Base-by-base conservation (phyloP, 2,329 filamentous ascomycete genomes). In the Exophiala sp. region DNA sequence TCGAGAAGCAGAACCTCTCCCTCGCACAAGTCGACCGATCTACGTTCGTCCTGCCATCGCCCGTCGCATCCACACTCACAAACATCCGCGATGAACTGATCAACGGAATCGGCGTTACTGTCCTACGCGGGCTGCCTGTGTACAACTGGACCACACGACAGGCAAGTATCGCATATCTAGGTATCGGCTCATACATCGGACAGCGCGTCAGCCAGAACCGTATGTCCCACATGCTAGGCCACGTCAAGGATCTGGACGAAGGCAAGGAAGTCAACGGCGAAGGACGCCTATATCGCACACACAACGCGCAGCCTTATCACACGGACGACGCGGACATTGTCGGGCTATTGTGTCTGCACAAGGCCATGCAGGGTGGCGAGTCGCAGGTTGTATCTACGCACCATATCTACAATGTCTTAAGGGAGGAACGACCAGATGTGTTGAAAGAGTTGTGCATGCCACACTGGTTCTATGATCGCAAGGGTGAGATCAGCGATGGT, bases 381-480 rank as follows among this genome's bases (percentile, higher is more conserved):
- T 88, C 83, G 29, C 90, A 95, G 66, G 80, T 95, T 50, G 86
- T 87, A 49, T 88, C 84, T 54, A 81, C 84, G n/a, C 90, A 95
- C 69, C 75, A 85, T 62, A 87, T 95, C 34, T 95, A 87, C 82
- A 95, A 95, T 71, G 79, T 79, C 32, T 77, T 95, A 29, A 87
- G 90, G 67, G 71, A 71, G 38, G 83, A 91, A 66, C 79, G 88
- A 18, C 89, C 89, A 0, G 89, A 92, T 64, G 86, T 95, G 1
- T 85, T 88, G 0, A 82, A 88, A 68, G 78, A 84, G 4, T 76
- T 95, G 47, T 86, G 87, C 1, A 74, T 85, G 68, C 89, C 89
- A 1, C 83, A 89, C 59, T 95, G 90, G 90, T 94, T 94, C 74
- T 91, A 95, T 69, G 90, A 95, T 71, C 85, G 90, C 47, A 95